phyloP scores from a whole-genome alignment of 306 rosid species.

The Prunus padus region DNA sequence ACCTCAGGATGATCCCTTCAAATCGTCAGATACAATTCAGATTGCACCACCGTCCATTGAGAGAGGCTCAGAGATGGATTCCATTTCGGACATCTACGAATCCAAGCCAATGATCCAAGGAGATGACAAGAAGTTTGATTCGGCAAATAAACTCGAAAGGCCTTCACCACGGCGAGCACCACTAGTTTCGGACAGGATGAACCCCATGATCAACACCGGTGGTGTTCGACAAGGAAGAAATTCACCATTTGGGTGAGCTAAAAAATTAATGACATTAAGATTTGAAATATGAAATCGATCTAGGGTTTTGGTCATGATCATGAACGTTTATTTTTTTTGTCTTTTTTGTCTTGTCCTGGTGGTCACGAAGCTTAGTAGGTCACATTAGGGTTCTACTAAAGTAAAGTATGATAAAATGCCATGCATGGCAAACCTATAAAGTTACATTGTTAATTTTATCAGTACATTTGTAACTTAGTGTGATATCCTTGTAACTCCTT shows the following conservation, averaged over 20 bases:
- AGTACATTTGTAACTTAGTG: conserved; percentile 37
- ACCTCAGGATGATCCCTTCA: conserved; percentile 63
- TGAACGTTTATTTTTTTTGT: conserved; percentile 26
- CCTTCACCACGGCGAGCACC: conserved; percentile 71
- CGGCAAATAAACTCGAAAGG: conserved; percentile 68
- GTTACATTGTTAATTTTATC: conserved; percentile 39
- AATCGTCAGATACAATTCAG: conserved; percentile 54
- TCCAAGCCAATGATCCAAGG: conserved; percentile 59
- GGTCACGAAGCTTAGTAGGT: conserved; percentile 5
- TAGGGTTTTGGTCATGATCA: conserved; percentile 53
- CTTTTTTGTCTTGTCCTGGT: background rate
- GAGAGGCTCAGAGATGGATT: conserved; percentile 60
- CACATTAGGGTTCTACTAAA: conserved; percentile 26
- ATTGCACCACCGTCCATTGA: conserved; percentile 58
- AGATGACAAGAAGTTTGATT: conserved; percentile 58
- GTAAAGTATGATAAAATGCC: conserved; percentile 52
- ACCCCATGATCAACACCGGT: conserved; percentile 64
- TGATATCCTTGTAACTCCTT: conserved; percentile 30
- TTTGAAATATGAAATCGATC: conserved; percentile 45
- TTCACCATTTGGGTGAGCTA: conserved; percentile 65
- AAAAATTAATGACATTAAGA: conserved; percentile 3
- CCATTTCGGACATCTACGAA: conserved; percentile 66
- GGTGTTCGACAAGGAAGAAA: conserved; percentile 62
- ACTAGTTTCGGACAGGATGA: conserved; percentile 59
- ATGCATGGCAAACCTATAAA: conserved; percentile 55